Evolutionary conservation across 345 rosid genomes (phyloP), one percentile per base, ranked within the genome.

Genomic region (Ceriops decandra): DNA sequence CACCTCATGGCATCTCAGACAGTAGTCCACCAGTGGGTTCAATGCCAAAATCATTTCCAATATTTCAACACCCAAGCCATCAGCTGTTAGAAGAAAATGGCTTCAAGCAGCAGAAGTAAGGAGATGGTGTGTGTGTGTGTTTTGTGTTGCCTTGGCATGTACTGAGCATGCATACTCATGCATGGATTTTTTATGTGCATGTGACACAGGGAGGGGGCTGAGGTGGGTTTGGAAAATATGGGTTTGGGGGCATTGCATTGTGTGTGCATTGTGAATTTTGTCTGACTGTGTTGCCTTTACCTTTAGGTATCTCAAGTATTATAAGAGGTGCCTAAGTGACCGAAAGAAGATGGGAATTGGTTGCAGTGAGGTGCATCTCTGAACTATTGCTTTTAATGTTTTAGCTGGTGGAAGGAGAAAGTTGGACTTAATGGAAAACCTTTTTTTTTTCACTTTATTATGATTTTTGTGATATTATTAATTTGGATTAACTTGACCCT

Each of bases 21-120:
- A 82, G 92, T 78, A 92, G 96, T 82, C 97, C 97, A 56, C 97
- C 96, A 4, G 96, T 95, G 58, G 99, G 99, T 57, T 95, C 96
- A 71, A 77, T 91, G 80, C 99, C 99, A 57, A 95, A 89, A 77
- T 83, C 99, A 63, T 85, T 95, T 74, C 99, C 95, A 27, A 87
- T 77, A 61, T 95, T 95, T 72, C 97, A 91, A 79, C 99, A 95
- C 84, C 97, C 95, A 7, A 91, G 99, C 77, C 97, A 95, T 84
- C 91, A 87, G 73, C 82, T 95, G 64, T 80, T 95, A 66, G 99
- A 95, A 85, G 96, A 91, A 73, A 91, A 95, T 84, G 96, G 97
- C 57, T 95, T 95, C 57, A 90, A 86, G 81, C 99, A 91, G 74
- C 93, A 95, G 79, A 88, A 86, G 99, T 95, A 87, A 86, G 96